phyloP scores from a whole-genome alignment of 2,329 filamentous ascomycete species.

The Curvularia spicifera region DNA sequence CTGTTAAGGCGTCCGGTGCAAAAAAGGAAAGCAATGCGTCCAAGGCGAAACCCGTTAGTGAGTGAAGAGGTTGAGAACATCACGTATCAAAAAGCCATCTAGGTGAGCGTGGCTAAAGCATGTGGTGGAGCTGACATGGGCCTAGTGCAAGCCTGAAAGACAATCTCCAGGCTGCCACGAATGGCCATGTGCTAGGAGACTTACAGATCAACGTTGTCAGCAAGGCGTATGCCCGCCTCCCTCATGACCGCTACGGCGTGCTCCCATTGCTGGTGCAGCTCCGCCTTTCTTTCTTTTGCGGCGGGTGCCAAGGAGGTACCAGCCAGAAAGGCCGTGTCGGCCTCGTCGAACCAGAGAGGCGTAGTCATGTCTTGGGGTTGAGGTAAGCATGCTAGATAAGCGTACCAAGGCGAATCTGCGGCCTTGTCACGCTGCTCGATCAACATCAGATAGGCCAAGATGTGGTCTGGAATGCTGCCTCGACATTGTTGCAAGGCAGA shows the following conservation, averaged over 20 bases:
- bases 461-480: slow-evolving; percentile 39
- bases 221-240: slow-evolving; percentile 23
- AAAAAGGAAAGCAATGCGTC: background rate
- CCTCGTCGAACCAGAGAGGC: slow-evolving; percentile 46
- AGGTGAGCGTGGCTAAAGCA: background rate
- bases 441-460: slow-evolving; percentile 47
- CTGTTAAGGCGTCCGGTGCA: slow-evolving; percentile 3
- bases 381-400: slow-evolving; percentile 48
- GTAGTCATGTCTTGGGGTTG: slow-evolving; percentile 42
- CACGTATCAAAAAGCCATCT: background rate
- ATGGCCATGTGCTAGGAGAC: slow-evolving; percentile 15
- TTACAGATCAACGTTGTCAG: slow-evolving; percentile 35
- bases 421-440: slow-evolving; percentile 42
- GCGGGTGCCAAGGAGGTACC: slow-evolving; percentile 46
- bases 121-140: background rate
- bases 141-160: background rate
- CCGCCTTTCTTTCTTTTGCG: slow-evolving; percentile 27
- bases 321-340: slow-evolving; percentile 44
- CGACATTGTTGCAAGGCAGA: slow-evolving; percentile 36
- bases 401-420: slow-evolving; percentile 42
- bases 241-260: slow-evolving; percentile 30
- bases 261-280: slow-evolving; percentile 35
- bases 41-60: background rate
- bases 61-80: slow-evolving; percentile 3
- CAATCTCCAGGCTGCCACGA: background rate